Evolutionary conservation across 805 yeast species (phyloP).

Genomic region (Metschnikowia proteae): DNA sequence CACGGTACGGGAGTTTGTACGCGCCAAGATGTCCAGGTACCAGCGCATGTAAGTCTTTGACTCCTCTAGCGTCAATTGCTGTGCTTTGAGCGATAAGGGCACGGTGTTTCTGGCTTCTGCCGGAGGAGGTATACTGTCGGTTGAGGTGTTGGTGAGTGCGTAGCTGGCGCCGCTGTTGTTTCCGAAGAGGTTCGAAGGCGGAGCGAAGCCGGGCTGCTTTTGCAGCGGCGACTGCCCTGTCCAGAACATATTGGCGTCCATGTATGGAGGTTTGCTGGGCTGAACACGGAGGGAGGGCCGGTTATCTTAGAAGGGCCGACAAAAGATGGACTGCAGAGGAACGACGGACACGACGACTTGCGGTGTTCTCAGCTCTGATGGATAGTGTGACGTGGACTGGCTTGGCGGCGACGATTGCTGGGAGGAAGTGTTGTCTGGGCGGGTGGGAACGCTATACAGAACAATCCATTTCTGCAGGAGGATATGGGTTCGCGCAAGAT

Average conservation of each 20-base stretch:
- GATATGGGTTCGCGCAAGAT: slow-evolving; percentile 1
- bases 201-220: slow-evolving; percentile 7
- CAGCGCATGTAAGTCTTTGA: slow-evolving; percentile 84
- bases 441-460: neutral
- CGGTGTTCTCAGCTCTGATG: neutral
- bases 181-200: slow-evolving; percentile 17
- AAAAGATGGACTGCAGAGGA: too few species aligned
- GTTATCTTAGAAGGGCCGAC: neutral
- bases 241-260: slow-evolving; percentile 1
- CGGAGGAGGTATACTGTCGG: slow-evolving; percentile 14
- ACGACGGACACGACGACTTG: neutral
- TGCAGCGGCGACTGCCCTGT: slow-evolving; percentile 2
- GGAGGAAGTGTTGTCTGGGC: neutral
- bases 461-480: slow-evolving; percentile 2
- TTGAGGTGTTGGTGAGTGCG: slow-evolving; percentile 10
- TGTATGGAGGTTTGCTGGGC: neutral
- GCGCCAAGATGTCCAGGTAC: slow-evolving; percentile 80
- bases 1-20: slow-evolving; percentile 65
- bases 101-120: slow-evolving; percentile 38
- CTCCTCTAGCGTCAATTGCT: slow-evolving; percentile 73
- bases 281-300: too few species aligned
- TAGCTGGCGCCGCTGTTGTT: neutral
- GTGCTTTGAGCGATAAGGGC: slow-evolving; percentile 62
- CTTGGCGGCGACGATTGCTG: neutral
- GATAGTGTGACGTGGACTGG: neutral